Base-by-base conservation (phyloP, 495 filamentous ascomycete genomes). In the Chaetomidium leptoderma region DNA sequence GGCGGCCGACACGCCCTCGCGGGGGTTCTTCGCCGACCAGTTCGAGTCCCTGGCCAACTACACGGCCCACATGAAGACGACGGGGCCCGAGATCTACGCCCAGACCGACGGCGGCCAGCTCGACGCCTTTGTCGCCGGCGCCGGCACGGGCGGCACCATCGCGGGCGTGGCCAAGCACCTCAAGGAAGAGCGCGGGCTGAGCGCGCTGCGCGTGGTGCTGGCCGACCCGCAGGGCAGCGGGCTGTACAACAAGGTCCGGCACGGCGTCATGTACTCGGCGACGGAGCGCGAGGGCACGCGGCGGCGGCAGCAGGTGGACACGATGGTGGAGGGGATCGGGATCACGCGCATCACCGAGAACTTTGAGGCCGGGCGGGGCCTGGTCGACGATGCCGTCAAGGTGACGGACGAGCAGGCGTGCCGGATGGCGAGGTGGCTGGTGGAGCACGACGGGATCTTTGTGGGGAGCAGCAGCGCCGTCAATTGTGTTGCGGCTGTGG, bases 141-240 rank as follows among this genome's bases (percentile, higher is more conserved):
- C 93, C 10, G 93, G 93, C 2, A 97, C 93, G 4, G 93, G 95
- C 3, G 93, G 93, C 0, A 99, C 93, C 2, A 87, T 99, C 24
- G 86, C 90, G 16, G 93, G 93, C 6, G 86, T 96, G 21, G 85
- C 91, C 16, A 74, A 83, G 50, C 95, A 83, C 67, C 77, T 99
- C 23, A 97, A 96, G 67, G 81, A 86, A 7, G 71, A 71, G 19
- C 66, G 66, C 1, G 55, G 63, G 27, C 53, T 76, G 46, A 33
- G 32, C 0, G 79, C 77, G 6, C 57, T 96, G 37, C 78, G 79
- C 36, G 79, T 96, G 37, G 87, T 97, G 3, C 80, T 99, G 8
- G 93, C 93, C 0, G 93, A 99, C 71, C 93, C 93, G 10, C 90
- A 92, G 67, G 93, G 93, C 6, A 95, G 90, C 72, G 95, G 93